Percentiles rank a stretch among this genome's conserved stretches.
Conservation (phyloP, 2,329 filamentous ascomycete species). For the Penicillium brevicompactum region DNA sequence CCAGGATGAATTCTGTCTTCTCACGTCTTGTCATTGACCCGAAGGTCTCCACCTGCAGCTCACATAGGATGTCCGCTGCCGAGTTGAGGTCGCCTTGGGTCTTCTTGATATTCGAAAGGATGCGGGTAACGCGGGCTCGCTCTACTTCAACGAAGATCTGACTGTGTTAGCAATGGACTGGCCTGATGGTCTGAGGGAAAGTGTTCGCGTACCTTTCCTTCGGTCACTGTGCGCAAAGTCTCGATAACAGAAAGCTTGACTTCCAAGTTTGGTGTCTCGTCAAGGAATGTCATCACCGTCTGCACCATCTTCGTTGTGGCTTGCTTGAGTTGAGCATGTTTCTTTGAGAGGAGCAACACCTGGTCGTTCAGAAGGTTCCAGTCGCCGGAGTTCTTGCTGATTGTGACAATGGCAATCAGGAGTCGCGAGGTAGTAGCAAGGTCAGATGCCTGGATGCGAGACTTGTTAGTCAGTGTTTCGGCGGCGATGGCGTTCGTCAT, state of each 20-base stretch:
- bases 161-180: conserved; percentile 1
- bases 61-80: conserved; percentile 90
- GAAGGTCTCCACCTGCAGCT: conserved; percentile 98
- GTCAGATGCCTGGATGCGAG: conserved; percentile 74
- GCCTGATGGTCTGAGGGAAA: background rate
- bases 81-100: conserved; percentile 87
- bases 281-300: conserved; percentile 87
- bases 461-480: conserved; percentile 5
- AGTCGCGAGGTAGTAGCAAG: conserved; percentile 91
- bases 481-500: conserved; percentile 25
- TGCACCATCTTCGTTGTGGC: conserved; percentile 99
- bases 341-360: conserved; percentile 93
- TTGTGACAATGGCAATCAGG: conserved; percentile 83
- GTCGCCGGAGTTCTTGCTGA: conserved; percentile 90
- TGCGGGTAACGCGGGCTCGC: conserved; percentile 89
- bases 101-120: conserved; percentile 97
- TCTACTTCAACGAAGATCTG: conserved; percentile 99
- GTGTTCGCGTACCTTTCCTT: conserved; percentile 72
- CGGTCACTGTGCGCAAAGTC: conserved; percentile 91
- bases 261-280: conserved; percentile 80
- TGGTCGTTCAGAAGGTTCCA: conserved; percentile 97
- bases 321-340: conserved; percentile 99
- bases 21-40: conserved; percentile 96
- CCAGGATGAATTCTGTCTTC: conserved; percentile 98
- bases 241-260: conserved; percentile 93